Percentiles rank a stretch among this genome's conserved stretches.
These are phyloP conservation scores for Trichosporon sp. DNA, from an alignment of 1,284 basidiomycete species.

Conservation along the genomic window DNA sequence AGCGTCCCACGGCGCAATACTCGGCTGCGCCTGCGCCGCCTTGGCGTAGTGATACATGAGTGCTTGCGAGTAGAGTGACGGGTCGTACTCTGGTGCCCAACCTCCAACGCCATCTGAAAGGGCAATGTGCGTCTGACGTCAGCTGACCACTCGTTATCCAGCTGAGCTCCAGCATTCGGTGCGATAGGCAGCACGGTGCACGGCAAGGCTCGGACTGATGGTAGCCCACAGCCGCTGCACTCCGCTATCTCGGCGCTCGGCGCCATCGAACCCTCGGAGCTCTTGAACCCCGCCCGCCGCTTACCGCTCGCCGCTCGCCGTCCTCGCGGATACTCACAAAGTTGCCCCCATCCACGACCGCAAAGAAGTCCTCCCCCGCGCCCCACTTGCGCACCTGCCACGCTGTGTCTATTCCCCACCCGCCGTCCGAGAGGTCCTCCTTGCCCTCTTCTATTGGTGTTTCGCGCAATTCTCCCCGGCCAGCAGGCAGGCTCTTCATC, in stretches of 20 bases:
- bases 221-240: too few species aligned
- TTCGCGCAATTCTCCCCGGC: constrained; percentile 35
- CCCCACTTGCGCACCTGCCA: constrained; percentile 31
- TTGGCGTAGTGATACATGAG: constrained; percentile 50
- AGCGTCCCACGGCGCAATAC: constrained; percentile 35
- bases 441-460: not conserved
- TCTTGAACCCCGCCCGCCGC: too few species aligned
- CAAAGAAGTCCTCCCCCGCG: constrained; percentile 46
- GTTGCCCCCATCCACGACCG: constrained; percentile 22
- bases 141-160: too few species aligned
- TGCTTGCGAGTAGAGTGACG: constrained; percentile 52
- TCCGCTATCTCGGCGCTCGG: too few species aligned
- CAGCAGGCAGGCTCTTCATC: constrained; percentile 33
- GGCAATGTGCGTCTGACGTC: constrained; percentile 44
- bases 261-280: too few species aligned
- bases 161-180: too few species aligned
- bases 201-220: too few species aligned
- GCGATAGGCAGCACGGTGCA: too few species aligned
- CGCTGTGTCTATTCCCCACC: constrained; percentile 27
- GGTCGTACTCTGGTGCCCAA: constrained; percentile 54
- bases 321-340: constrained; percentile 25
- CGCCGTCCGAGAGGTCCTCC: constrained; percentile 19
- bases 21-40: constrained; percentile 25
- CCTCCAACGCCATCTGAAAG: constrained; percentile 56
- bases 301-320: too few species aligned